Base-by-base conservation (phyloP, 768 basidiomycete genomes). In the Boletus insuetus region DNA sequence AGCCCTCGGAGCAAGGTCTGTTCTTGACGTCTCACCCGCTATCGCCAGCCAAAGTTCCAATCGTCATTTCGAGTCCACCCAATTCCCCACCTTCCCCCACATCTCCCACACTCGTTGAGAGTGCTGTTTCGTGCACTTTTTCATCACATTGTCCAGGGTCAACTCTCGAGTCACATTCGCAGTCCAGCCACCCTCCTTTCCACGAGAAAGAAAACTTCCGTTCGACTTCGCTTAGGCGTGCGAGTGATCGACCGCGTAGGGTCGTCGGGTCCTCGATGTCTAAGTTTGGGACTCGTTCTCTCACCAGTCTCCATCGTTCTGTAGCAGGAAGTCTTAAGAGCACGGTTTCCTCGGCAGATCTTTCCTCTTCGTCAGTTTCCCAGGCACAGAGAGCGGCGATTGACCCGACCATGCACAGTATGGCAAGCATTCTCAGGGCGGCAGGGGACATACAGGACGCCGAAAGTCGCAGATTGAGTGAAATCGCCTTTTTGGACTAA, bases 401-500 rank as follows among this genome's bases (percentile, higher is more conserved):
- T 19, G 73, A 75, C 51, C 84, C 86, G 35, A 82, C 79, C 44
- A 78, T 88, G 53, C 82, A 90, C 63, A 83, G 72, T 56, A 66
- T 73, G 17, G 85, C 78, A 44, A 83, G 76, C 52, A 87, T 91
- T 49, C 47, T 82, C 55, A 48, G 74, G 34, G 77, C 84, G 71
- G 72, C 80, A 51, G 76, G 63, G 46, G 71, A 68, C 39, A 88
- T 90, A 39, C 74, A 80, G 65, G 86, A 91, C 57, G 84, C 82
- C 12, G 88, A 91, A 75, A 79, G 76, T 58, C 74, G 87, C 69
- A 73, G 86, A 68, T 72, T 89, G 75, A 83, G 84, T 42, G 88
- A 91, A 73, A 66, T 87, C 63, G 87, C 87, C 51, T 91, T 89
- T 65, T 70, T 87, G 64, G 59, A 72, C 58, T 71, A 68, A 71